Conservation (phyloP, 2,329 filamentous ascomycete species). For the Ceratocystis alfenasii region DNA sequence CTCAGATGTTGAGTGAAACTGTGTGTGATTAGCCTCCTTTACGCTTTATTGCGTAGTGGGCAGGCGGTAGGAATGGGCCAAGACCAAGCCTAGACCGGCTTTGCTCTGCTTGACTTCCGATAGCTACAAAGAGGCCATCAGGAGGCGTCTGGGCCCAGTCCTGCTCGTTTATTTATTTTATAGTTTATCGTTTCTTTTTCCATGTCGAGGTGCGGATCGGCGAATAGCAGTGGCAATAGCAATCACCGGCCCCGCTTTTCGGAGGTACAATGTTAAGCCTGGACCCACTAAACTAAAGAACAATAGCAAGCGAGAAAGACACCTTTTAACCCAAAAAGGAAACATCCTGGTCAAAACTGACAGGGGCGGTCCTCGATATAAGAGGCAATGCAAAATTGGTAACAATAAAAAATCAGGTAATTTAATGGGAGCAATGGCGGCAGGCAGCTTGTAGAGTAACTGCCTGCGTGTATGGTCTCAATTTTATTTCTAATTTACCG, state of each 20-base stretch:
- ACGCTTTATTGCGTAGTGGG: too few relatives aligned
- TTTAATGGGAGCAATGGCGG: not conserved
- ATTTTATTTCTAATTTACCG: not conserved
- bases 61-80: too few relatives aligned
- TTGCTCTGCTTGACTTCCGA: too few relatives aligned
- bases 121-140: too few relatives aligned
- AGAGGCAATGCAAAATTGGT: not conserved
- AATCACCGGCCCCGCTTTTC: constrained; percentile 8
- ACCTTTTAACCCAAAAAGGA: constrained; percentile 3
- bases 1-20: too few relatives aligned
- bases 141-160: too few relatives aligned
- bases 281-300: constrained; percentile 18
- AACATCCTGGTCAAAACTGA: not conserved
- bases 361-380: constrained; percentile 1
- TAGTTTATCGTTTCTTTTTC: not conserved
- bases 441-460: not conserved
- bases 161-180: not conserved
- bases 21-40: too few relatives aligned
- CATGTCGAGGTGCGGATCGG: not conserved
- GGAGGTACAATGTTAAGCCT: constrained; percentile 17
- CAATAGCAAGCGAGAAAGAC: constrained; percentile 20
- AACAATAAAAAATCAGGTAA: not conserved
- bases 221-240: not conserved
- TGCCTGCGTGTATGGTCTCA: not conserved
- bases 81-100: too few relatives aligned